Evolutionary conservation across 1,284 basidiomycete species (phyloP), one percentile per base, ranked within the genome.

Genomic region (Entoloma clypeatum): DNA sequence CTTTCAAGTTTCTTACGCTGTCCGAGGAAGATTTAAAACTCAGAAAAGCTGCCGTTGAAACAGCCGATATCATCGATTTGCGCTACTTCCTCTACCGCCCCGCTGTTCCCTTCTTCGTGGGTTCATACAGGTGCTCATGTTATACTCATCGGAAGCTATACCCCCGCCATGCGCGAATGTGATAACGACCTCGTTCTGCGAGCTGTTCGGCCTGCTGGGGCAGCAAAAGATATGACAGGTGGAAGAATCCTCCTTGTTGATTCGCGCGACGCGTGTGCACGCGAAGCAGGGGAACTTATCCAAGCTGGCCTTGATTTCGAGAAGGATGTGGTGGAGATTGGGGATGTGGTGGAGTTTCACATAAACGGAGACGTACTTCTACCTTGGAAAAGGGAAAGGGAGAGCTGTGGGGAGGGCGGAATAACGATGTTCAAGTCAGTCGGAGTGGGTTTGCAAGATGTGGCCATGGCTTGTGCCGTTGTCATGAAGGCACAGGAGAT

Each of bases 121-220:
- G 75, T 86, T 10, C 67, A 70, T 6, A 54, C 71, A 0, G 81
- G 82, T 0, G 72, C 86, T 0, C 86, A 90, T 52, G 53, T 93
- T 28, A 79, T 88, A 45, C 65, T 93, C 2, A 77, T 92, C 23
- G 89, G 91, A n/a, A 88, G 85, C 41, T 93, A 89, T 57, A 92
- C 74, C 22, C 83, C 85, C 0, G 55, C 65, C 10, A 94, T 93
- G 91, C 73, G 72, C 40, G 91, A 94, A 56, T 73, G 89, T 5
- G 80, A 85, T 33, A 60, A 54, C 0, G 68, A 63, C 0, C 69
- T 92, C 11, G 61, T 92, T 16, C 57, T 61, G 31, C 57, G 67
- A 17, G 65, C 67, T 13, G 43, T 61, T 30, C 22, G 8, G 1
- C 1, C n/a, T n/a, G 11, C 18, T 35, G 6, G 11, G n/a, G 19